These are phyloP conservation scores for Quercus suber DNA, from an alignment of 306 rosid genomes.

Conservation along the genomic window DNA sequence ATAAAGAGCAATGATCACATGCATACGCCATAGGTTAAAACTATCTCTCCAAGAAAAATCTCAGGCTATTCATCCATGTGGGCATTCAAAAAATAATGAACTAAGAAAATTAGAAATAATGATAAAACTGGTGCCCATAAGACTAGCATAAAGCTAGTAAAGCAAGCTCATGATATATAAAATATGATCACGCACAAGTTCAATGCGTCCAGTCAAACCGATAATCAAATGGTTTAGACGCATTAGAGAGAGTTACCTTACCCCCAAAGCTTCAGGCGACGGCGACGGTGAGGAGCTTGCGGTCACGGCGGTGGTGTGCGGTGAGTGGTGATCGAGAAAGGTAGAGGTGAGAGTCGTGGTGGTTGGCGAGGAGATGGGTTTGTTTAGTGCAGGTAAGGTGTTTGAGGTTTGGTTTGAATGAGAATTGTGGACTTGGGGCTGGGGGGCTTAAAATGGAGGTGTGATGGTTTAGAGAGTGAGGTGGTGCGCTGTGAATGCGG, in stretches of 20 bases:
- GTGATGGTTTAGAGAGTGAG: background rate
- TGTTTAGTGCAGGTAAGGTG: background rate
- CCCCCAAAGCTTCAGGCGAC: background rate
- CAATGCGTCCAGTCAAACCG: background rate
- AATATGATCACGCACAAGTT: background rate
- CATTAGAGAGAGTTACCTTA: background rate
- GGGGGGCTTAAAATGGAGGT: background rate
- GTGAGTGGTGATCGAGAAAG: background rate
- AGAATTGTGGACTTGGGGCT: background rate
- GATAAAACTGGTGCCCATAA: too few relatives aligned
- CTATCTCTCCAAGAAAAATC: too few relatives aligned
- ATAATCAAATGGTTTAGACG: background rate
- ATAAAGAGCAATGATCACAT: too few relatives aligned
- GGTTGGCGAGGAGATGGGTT: background rate
- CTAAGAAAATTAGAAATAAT: too few relatives aligned
- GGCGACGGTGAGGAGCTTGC: background rate
- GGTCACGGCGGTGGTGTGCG: background rate
- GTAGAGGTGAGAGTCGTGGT: background rate
- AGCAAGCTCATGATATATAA: too few relatives aligned
- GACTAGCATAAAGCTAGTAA: too few relatives aligned
- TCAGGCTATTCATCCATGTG: too few relatives aligned
- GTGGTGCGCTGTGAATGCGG: too few relatives aligned
- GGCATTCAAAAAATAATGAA: too few relatives aligned
- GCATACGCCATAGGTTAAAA: fast-evolving
- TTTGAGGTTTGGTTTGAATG: background rate